Conservation (phyloP, 2,329 filamentous ascomycete genomes). For the Xylariaceae sp. region DNA sequence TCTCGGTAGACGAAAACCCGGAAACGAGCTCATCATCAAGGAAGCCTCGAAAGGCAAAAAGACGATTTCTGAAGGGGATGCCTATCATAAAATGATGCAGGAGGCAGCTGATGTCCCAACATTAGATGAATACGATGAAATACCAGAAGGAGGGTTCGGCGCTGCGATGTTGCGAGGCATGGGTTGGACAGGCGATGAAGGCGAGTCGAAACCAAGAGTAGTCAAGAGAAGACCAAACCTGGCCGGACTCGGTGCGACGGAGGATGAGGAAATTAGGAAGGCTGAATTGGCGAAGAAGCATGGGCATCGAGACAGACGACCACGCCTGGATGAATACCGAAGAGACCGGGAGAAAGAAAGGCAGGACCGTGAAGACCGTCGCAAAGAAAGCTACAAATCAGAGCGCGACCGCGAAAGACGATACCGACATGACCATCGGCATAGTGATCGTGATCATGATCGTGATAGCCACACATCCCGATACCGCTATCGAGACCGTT, state of each 20-base stretch:
- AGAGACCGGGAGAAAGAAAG: conserved; percentile 41
- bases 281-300: conserved; percentile 48
- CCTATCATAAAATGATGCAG: conserved; percentile 65
- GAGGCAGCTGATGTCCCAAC: conserved; percentile 71
- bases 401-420: conserved; percentile 41
- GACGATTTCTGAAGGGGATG: conserved; percentile 54
- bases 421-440: conserved; percentile 23
- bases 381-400: conserved; percentile 40
- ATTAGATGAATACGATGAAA: conserved; percentile 78
- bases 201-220: conserved; percentile 51
- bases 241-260: conserved; percentile 84
- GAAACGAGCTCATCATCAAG: conserved; percentile 48
- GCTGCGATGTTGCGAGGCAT: conserved; percentile 86
- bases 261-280: conserved; percentile 68
- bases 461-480: conserved; percentile 24
- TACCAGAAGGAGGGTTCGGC: conserved; percentile 93
- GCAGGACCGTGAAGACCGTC: conserved; percentile 36
- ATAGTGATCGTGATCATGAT: conserved; percentile 25
- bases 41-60: conserved; percentile 14
- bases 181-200: conserved; percentile 79
- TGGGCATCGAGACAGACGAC: conserved; percentile 33
- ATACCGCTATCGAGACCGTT: neutral
- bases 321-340: conserved; percentile 47
- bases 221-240: conserved; percentile 72
- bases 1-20: conserved; percentile 46